phyloP scores from a whole-genome alignment of 352 stramenopile species.

The Blastocystis sp. region DNA sequence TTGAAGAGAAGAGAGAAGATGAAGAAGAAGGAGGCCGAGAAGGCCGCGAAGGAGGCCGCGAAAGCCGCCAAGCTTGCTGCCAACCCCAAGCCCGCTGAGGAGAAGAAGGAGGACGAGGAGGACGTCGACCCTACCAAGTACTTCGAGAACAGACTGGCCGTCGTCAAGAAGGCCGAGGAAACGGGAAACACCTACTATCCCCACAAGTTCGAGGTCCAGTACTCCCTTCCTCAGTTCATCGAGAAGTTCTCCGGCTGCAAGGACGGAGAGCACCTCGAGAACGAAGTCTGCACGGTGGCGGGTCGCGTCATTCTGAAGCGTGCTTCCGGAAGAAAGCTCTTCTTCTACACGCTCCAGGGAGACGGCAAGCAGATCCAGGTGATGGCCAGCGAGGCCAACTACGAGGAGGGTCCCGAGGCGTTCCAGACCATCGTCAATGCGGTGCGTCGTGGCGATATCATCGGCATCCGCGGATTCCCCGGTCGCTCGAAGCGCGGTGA shows the following conservation, averaged over 20 bases:
- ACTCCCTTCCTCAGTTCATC: slow-evolving; percentile 91
- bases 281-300: slow-evolving; percentile 87
- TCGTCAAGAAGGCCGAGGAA: slow-evolving; percentile 87
- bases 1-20: slow-evolving; percentile 96
- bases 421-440: slow-evolving; percentile 87
- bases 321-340: slow-evolving; percentile 91
- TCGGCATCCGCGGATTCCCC: slow-evolving; percentile 89
- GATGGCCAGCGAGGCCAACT: slow-evolving; percentile 88
- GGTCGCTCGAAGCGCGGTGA: slow-evolving; percentile 97
- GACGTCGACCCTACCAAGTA: slow-evolving; percentile 95
- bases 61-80: slow-evolving; percentile 82
- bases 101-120: slow-evolving; percentile 86
- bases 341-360: slow-evolving; percentile 95
- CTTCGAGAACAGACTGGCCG: slow-evolving; percentile 91
- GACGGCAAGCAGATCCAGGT: slow-evolving; percentile 94
- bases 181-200: slow-evolving; percentile 92
- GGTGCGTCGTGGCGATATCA: slow-evolving; percentile 92
- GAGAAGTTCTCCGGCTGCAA: slow-evolving; percentile 83
- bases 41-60: slow-evolving; percentile 88
- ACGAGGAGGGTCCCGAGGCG: slow-evolving; percentile 80
- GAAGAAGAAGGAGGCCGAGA: slow-evolving; percentile 89
- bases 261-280: slow-evolving; percentile 83
- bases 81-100: slow-evolving; percentile 70
- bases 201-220: slow-evolving; percentile 96
- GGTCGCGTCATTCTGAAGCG: slow-evolving; percentile 93